Evolutionary conservation across 2,329 filamentous ascomycete species (phyloP), one percentile per base, ranked within the genome.

Genomic region (Neonectria punicea): DNA sequence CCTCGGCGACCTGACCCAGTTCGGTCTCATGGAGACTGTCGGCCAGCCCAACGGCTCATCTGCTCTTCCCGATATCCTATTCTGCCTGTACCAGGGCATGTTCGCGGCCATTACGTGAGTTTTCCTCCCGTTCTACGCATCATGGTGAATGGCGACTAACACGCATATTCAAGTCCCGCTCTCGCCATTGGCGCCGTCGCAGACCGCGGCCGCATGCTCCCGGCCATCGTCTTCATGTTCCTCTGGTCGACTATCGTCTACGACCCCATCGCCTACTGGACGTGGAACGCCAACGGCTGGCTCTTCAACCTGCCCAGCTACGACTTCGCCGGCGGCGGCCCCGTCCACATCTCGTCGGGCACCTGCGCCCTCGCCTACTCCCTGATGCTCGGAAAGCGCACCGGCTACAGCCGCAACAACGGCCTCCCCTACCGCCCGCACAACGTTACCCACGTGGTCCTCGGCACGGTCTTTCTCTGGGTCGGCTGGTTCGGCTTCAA

Each of bases 401-500:
- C 82, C 34, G 89, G 87, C 68, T 88, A 91, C 80, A 85, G 80
- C 72, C 86, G 85, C 72, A 84, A 86, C 55, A 84, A 89, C 65
- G 86, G 88, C 49, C 86, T 89, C 4, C 87, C 89, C 4, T 91
- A 91, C 81, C 86, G 87, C 34, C 90, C 91, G 9, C 91, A 93
- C 79, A 93, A 92, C 75, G 89, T 92, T 49, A 92, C 90, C 63
- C 85, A 92, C 71, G 89, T 93, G 69, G 89, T 93, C 53, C 84
- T 93, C 51, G 91, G 92, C 22, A 93, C 92, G 4, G 86, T 90
- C 28, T 87, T 91, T 79, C 86, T 97, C 54, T 98, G 94, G 94
- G 92, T 97, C 50, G 94, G 94, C 63, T 98, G 94, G 94, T 96
- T 97, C 77, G 94, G 94, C 53, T 98, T 98, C 88, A 98, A 97